These are phyloP conservation scores for Beauveria scarabaeidicola DNA, from an alignment of 2,329 filamentous ascomycete species.

Conservation along the genomic window DNA sequence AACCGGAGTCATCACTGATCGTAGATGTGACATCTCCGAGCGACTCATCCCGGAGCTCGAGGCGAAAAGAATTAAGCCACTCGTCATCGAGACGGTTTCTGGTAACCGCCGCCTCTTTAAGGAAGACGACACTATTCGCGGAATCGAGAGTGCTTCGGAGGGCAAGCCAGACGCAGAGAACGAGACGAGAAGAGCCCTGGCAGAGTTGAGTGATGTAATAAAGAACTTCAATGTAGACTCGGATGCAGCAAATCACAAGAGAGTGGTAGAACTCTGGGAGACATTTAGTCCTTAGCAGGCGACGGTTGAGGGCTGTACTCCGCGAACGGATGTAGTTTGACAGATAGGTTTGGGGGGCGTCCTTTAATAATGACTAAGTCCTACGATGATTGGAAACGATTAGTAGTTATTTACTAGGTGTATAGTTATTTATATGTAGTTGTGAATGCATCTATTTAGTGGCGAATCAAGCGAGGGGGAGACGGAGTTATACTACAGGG, in stretches of 20 bases:
- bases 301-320: neutral
- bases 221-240: too few relatives aligned
- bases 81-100: neutral
- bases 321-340: neutral
- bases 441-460: too few relatives aligned
- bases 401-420: too few relatives aligned
- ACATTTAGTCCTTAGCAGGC: neutral
- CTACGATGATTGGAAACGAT: too few relatives aligned
- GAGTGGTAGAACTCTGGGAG: neutral
- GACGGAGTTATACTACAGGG: too few relatives aligned
- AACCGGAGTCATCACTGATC: neutral
- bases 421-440: too few relatives aligned
- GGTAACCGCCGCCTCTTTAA: neutral
- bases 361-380: too few relatives aligned
- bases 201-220: neutral
- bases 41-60: neutral
- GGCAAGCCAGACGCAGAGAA: neutral
- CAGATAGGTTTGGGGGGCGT: neutral
- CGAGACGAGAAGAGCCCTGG: neutral
- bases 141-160: neutral
- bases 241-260: neutral
- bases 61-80: neutral
- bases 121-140: neutral
- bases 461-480: too few relatives aligned
- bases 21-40: neutral